phyloP scores from a whole-genome alignment of 202 grass and related monocot species.

The Eragrostis tef region DNA sequence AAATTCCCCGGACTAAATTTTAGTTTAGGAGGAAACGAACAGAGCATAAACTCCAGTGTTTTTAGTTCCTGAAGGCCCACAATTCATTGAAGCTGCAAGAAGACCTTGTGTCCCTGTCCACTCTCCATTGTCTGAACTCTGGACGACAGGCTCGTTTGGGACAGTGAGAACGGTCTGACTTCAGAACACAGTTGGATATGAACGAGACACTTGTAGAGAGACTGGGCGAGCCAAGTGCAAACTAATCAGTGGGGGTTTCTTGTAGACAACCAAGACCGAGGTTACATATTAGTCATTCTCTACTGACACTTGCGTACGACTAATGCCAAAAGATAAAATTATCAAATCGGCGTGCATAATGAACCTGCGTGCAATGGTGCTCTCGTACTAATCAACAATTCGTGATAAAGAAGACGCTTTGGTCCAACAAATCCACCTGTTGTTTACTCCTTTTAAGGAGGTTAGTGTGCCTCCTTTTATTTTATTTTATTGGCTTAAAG shows the following conservation, averaged over 20 bases:
- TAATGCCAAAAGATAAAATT: slow-evolving; percentile 31
- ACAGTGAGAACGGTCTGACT: slow-evolving; percentile 23
- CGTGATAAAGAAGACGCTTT: slow-evolving; percentile 31
- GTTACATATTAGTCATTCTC: slow-evolving; percentile 25
- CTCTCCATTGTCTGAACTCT: slow-evolving; percentile 1
- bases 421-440: slow-evolving; percentile 49
- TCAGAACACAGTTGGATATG: slow-evolving; percentile 22
- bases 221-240: not conserved
- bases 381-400: slow-evolving; percentile 24
- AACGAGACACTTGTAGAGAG: slow-evolving; percentile 33
- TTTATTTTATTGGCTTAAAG: not conserved
- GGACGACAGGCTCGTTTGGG: not conserved
- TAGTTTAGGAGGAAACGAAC: too few species aligned
- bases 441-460: slow-evolving; percentile 46
- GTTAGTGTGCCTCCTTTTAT: slow-evolving; percentile 27
- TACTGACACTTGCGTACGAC: slow-evolving; percentile 40
- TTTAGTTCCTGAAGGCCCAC: not conserved
- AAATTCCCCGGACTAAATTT: too few species aligned
- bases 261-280: slow-evolving; percentile 28
- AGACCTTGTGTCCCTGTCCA: not conserved
- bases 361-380: not conserved
- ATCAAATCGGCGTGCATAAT: slow-evolving; percentile 14
- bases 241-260: slow-evolving; percentile 32
- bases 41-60: not conserved
- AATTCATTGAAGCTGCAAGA: not conserved